A percentile compares a stretch with the other conserved stretches of the same genome.
These are phyloP conservation scores for Lomentospora prolificans DNA, from an alignment of 2,329 filamentous ascomycete species.

Conservation along the genomic window DNA sequence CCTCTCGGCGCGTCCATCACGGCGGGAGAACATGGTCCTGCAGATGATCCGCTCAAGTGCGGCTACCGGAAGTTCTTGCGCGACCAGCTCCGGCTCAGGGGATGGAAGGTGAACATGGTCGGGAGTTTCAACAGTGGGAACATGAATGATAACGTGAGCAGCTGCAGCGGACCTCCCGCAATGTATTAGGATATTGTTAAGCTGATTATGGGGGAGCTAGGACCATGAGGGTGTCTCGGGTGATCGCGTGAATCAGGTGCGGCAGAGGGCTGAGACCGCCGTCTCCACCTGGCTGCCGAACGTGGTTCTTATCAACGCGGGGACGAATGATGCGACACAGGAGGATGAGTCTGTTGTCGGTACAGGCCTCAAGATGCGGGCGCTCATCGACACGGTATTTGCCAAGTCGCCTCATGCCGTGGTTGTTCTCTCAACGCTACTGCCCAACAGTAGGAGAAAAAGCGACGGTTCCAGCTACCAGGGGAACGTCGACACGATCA, in stretches of 20 bases:
- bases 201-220: not conserved
- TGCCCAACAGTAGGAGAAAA: conserved; percentile 7
- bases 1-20: conserved; percentile 26
- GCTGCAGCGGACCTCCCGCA: not conserved
- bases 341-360: conserved; percentile 6
- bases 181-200: not conserved
- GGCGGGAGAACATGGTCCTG: conserved; percentile 17
- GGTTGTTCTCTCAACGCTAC: conserved; percentile 14
- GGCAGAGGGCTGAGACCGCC: conserved; percentile 1
- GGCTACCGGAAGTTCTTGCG: conserved; percentile 26
- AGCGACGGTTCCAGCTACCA: not conserved
- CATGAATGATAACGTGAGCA: conserved; percentile 20
- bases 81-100: conserved; percentile 17
- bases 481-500: conserved; percentile 21
- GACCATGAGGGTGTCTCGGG: conserved; percentile 15
- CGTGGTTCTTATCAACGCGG: conserved; percentile 16
- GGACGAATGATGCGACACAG: conserved; percentile 16
- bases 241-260: conserved; percentile 8
- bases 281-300: conserved; percentile 12
- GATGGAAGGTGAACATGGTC: conserved; percentile 28
- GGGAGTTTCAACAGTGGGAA: conserved; percentile 26
- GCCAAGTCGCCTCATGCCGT: conserved; percentile 10
- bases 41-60: conserved; percentile 14
- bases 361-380: conserved; percentile 11
- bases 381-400: conserved; percentile 14